Conservation (phyloP, 768 basidiomycete genomes). For the Suillus cothurnatus region DNA sequence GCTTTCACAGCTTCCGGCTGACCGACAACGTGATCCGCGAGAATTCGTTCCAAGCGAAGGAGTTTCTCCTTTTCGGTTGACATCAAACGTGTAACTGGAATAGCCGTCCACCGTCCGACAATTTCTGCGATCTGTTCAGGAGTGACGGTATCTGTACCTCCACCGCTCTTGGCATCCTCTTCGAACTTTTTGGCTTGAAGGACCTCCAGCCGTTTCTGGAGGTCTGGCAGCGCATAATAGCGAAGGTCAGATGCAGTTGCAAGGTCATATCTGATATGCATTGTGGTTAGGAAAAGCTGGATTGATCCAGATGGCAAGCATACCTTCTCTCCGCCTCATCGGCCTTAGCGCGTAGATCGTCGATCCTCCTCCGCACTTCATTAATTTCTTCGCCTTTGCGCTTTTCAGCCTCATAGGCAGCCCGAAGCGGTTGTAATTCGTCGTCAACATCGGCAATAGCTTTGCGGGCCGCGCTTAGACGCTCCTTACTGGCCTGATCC, state of each 20-base stretch:
- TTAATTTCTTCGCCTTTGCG: constrained; percentile 79
- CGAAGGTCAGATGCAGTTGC: constrained; percentile 83
- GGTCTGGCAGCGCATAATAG: constrained; percentile 91
- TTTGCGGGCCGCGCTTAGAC: constrained; percentile 72
- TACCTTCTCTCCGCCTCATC: constrained; percentile 91
- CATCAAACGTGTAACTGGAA: constrained; percentile 85
- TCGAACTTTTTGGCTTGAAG: constrained; percentile 76
- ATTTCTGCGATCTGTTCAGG: constrained; percentile 94
- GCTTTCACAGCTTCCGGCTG: constrained; percentile 91
- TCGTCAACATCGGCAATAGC: constrained; percentile 85
- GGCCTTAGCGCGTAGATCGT: constrained; percentile 88
- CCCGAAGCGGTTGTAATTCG: constrained; percentile 76
- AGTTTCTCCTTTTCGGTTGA: constrained; percentile 92
- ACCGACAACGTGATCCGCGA: constrained; percentile 79
- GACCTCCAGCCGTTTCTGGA: constrained; percentile 69
- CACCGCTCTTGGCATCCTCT: constrained; percentile 55
- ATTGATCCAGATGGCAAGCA: constrained; percentile 21
- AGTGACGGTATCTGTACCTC: constrained; percentile 70
- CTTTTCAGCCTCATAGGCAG: constrained; percentile 89
- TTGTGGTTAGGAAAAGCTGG: constrained; percentile 17
- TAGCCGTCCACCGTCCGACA: constrained; percentile 89
- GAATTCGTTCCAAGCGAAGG: constrained; percentile 81
- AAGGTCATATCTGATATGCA: constrained; percentile 58
- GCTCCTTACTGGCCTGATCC: constrained; percentile 84
- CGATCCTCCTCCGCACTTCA: constrained; percentile 75